A percentile compares a stretch with the other conserved stretches of the same genome.
Evolutionary conservation across 306 rosid species (phyloP).

Genomic region (Acacia melanoxylon): DNA sequence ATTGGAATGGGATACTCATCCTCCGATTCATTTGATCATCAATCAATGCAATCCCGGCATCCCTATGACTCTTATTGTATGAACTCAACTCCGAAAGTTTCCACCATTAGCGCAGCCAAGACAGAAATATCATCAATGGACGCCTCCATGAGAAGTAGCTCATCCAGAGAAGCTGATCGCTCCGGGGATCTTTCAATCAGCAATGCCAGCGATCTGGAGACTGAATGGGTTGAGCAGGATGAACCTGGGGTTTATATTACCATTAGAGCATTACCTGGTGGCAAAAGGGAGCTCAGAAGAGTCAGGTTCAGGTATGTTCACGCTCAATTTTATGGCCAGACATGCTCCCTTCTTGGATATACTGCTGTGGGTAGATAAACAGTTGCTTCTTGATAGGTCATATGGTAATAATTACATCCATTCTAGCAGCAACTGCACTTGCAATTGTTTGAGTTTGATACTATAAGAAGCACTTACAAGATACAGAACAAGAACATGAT

Average conservation of each 20-base stretch:
- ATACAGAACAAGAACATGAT: neutral
- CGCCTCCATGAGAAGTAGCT: constrained; percentile 63
- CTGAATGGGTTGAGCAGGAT: constrained; percentile 67
- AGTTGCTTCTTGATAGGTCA: neutral
- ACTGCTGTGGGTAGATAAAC: neutral
- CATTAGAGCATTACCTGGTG: constrained; percentile 56
- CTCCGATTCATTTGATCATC: constrained; percentile 58
- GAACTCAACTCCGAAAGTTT: constrained; percentile 61
- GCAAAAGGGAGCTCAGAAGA: constrained; percentile 61
- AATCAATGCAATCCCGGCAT: constrained; percentile 50
- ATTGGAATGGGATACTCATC: constrained; percentile 60
- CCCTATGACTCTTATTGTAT: constrained; percentile 36
- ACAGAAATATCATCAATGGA: constrained; percentile 63
- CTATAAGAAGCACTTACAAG: neutral
- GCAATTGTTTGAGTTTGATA: neutral
- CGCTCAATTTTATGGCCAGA: constrained; percentile 1
- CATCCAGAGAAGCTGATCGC: constrained; percentile 62
- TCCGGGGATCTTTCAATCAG: constrained; percentile 54
- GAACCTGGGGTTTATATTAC: constrained; percentile 68
- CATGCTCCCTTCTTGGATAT: neutral
- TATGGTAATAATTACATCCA: neutral
- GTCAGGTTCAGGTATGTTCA: constrained; percentile 60
- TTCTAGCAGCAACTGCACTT: neutral
- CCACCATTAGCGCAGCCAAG: constrained; percentile 64
- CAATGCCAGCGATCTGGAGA: constrained; percentile 59